Conservation (phyloP, 768 basidiomycete species). For the Mycena olivaceomarginata region DNA sequence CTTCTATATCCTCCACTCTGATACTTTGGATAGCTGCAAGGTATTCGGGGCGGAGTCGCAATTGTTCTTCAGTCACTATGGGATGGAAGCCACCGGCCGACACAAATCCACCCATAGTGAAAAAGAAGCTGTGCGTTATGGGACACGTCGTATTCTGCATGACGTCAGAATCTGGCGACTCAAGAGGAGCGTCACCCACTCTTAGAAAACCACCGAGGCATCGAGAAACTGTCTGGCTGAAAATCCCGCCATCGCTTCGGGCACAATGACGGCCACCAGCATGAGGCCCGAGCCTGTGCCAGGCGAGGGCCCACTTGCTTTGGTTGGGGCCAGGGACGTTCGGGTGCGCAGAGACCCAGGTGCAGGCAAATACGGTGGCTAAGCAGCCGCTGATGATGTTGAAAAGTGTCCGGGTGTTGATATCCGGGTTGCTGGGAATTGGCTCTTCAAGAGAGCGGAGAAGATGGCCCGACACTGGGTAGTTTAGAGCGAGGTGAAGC, state of each 20-base stretch:
- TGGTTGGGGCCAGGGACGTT: neutral
- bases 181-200: neutral
- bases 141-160: neutral
- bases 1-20: slow-evolving; percentile 40
- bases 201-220: neutral
- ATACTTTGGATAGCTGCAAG: slow-evolving; percentile 13
- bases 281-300: neutral
- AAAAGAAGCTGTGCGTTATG: neutral
- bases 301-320: neutral
- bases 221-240: neutral
- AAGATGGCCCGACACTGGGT: neutral
- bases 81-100: slow-evolving; percentile 1
- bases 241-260: neutral
- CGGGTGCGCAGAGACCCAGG: slow-evolving; percentile 3
- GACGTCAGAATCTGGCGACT: neutral
- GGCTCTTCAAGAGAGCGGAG: neutral
- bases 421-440: neutral
- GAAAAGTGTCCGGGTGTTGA: neutral
- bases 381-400: slow-evolving; percentile 2
- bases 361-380: neutral
- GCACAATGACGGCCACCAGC: neutral
- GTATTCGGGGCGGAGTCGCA: neutral
- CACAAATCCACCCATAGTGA: slow-evolving; percentile 16
- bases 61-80: slow-evolving; percentile 26
- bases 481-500: neutral